Base-by-base conservation (phyloP, 2,329 filamentous ascomycete species). In the Fusarium agapanthi region DNA sequence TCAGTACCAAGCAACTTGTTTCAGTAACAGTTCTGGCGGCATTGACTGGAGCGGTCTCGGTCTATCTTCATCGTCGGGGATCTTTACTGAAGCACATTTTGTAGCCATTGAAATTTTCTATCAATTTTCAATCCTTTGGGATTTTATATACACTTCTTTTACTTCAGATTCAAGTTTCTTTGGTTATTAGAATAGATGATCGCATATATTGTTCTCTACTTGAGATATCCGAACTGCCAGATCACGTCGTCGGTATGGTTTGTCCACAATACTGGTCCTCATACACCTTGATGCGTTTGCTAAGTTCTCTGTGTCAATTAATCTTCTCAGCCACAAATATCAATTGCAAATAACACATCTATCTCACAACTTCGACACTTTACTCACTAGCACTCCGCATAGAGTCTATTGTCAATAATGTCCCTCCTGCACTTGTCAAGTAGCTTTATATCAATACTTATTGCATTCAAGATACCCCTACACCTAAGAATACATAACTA, bases 21-120 rank as follows among this genome's bases (percentile, higher is more conserved):
- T 48, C 45, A 0, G 14, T n/a, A 0, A n/a, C 28, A 0, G 28
- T 0, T 13, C 2, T 48, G 1, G 3, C 1, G 7, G 45, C 15
- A 18, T n/a, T 48, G 15, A 0, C 7, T 0, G 10, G 1, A 32
- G 15, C 15, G 2, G 22, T 5, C 7, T 32, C 28, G 0, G 10
- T 30, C 5, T 32, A 32, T 18, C 22, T 2, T 48, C 22, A 4
- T 48, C 20, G 28, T 8, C 10, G 22, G 7, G 22, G 28, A 1
- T 2, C 10, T n/a, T 48, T n/a, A 3, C 10, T 48, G 10, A 48
- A 48, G 28, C 3, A 48, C 14, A n/a, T 48, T 48, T 3, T 32
- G 7, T 48, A 48, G 28, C 1, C 3, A 7, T 13, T 5, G 5
- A 1, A 3, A 16, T 16, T 28, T 18, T 3, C 18, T 14, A 3